Percentiles rank a stretch among this genome's conserved stretches.
phyloP scores from a whole-genome alignment of 306 rosid genomes.

The Citrullus amarus region DNA sequence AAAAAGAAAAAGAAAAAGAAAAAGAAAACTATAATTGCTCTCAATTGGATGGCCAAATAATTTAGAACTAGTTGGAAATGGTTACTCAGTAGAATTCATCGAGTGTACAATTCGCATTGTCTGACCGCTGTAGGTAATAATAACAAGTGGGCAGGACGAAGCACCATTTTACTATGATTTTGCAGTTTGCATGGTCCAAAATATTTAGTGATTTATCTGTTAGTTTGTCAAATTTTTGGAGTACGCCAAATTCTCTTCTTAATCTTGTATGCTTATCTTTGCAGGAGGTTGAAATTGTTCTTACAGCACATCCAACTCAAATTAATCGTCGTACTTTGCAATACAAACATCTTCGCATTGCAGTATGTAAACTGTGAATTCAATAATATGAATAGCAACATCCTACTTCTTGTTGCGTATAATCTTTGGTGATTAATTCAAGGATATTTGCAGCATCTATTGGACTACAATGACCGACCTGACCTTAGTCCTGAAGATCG shows the following conservation, averaged over 20 bases:
- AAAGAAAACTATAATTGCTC: neutral
- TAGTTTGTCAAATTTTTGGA: neutral
- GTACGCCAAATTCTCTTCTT: neutral
- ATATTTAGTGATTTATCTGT: neutral
- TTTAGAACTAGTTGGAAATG: neutral
- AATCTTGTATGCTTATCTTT: constrained; percentile 12
- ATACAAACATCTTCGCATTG: constrained; percentile 69
- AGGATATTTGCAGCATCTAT: constrained; percentile 49
- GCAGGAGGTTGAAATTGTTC: constrained; percentile 94
- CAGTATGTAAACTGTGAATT: constrained; percentile 39
- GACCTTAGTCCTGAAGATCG: constrained; percentile 73
- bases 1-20: neutral
- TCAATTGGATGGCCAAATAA: neutral
- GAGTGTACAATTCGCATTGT: neutral
- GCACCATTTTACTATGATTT: neutral
- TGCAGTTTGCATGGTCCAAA: neutral
- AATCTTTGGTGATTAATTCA: constrained; percentile 16
- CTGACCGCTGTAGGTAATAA: neutral
- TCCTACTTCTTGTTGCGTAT: neutral
- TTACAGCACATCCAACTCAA: constrained; percentile 97
- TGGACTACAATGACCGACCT: constrained; percentile 75
- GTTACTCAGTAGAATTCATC: neutral
- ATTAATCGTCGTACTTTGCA: constrained; percentile 89
- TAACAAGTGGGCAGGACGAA: neutral
- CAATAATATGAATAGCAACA: neutral